Conservation (phyloP, 352 stramenopile genomes). For the Globisporangium okanoganense region DNA sequence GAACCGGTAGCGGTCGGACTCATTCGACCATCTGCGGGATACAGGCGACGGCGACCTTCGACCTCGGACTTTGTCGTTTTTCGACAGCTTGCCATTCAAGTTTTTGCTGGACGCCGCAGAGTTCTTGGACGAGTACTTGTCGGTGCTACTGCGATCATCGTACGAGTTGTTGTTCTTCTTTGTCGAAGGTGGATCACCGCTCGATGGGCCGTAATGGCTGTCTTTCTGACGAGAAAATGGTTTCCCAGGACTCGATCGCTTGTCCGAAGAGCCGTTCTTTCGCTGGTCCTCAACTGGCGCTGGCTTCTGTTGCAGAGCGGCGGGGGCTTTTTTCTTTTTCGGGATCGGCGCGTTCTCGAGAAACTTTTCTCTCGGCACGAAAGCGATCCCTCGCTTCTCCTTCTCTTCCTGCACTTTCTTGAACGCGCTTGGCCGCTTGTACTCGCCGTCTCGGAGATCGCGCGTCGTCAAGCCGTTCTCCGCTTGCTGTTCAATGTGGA, state of each 20-base stretch:
- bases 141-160: background rate
- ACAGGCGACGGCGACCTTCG: constrained; percentile 21
- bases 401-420: constrained; percentile 49
- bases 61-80: constrained; percentile 18
- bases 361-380: constrained; percentile 38
- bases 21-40: constrained; percentile 16
- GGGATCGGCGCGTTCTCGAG: constrained; percentile 50
- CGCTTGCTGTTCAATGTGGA: constrained; percentile 35
- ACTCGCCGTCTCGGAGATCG: constrained; percentile 25
- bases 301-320: background rate
- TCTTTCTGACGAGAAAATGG: constrained; percentile 17
- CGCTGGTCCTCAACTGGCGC: background rate
- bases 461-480: constrained; percentile 27
- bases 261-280: constrained; percentile 11
- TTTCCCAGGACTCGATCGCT: constrained; percentile 11
- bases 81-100: background rate
- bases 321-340: constrained; percentile 26
- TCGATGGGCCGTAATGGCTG: constrained; percentile 36
- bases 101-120: background rate
- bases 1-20: constrained; percentile 19
- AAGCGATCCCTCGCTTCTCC: constrained; percentile 30
- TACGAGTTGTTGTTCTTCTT: constrained; percentile 14
- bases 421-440: constrained; percentile 53
- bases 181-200: constrained; percentile 1
- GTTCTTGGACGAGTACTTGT: constrained; percentile 9